A percentile compares a stretch with the other conserved stretches of the same genome.
Evolutionary conservation across 768 basidiomycete genomes (phyloP).

Genomic region (Kwoniella botswanensis): DNA sequence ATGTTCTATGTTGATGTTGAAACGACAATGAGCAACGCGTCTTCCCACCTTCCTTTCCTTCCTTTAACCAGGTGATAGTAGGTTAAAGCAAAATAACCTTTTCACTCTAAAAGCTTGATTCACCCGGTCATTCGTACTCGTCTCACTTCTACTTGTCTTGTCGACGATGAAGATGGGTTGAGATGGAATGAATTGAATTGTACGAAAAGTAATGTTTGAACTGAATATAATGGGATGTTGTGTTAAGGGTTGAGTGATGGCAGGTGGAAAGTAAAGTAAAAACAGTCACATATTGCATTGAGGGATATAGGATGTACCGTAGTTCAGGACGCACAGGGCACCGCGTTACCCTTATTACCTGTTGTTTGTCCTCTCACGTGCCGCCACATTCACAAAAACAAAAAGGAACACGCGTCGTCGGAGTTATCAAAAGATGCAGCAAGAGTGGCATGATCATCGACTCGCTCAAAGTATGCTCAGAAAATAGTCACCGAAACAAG

Average conservation of each 20-base stretch:
- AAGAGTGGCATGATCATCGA: no score
- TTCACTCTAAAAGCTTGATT: neutral
- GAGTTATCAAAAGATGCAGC: neutral
- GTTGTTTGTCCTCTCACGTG: constrained; percentile 1
- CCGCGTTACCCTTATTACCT: neutral
- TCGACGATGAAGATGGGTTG: constrained; percentile 4
- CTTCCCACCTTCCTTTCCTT: constrained; percentile 2
- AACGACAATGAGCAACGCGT: neutral
- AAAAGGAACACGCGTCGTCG: neutral
- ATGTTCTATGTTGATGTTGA: constrained; percentile 1
- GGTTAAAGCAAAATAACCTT: neutral
- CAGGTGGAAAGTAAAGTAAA: constrained; percentile 4
- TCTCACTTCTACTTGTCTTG: neutral
- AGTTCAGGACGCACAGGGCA: constrained; percentile 2
- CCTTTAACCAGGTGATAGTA: neutral
- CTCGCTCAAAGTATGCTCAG: no score
- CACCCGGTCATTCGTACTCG: neutral
- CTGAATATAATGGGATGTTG: neutral
- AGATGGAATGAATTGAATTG: neutral
- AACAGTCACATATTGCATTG: constrained; percentile 3
- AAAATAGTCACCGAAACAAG: no score
- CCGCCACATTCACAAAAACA: neutral
- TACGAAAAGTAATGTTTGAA: neutral
- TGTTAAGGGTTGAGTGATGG: neutral
- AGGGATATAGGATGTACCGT: neutral